Percentiles rank a stretch among this genome's conserved stretches.
Conservation (phyloP, 768 basidiomycete species). For the Mycena leptocephala region DNA sequence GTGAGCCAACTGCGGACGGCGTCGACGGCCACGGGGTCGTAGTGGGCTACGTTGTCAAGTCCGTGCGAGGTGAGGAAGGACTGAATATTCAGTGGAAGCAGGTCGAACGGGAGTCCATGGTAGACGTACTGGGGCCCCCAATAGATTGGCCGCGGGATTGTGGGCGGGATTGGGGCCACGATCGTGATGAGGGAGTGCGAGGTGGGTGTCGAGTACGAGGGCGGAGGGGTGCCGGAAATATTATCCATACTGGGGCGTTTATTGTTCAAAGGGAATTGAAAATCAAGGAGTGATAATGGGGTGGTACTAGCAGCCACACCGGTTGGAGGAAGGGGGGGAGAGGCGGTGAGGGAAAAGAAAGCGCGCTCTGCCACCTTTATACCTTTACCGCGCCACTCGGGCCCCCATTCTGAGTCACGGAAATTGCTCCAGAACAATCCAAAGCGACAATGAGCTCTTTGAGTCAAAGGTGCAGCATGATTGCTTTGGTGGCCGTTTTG, state of each 20-base stretch:
- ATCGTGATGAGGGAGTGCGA: not conserved
- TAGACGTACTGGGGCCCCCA: not conserved
- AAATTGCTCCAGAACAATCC: constrained; percentile 14
- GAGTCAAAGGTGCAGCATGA: constrained; percentile 21
- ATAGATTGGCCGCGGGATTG: constrained; percentile 3
- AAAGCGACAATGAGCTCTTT: constrained; percentile 17
- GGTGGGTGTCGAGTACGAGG: not conserved
- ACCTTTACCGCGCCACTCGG: constrained; percentile 6
- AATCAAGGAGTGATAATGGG: constrained; percentile 1
- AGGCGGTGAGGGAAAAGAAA: not conserved
- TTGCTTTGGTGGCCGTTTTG: constrained; percentile 24
- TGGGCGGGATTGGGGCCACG: not conserved
- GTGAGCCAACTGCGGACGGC: not conserved
- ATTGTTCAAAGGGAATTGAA: constrained; percentile 7
- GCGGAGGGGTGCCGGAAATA: not conserved
- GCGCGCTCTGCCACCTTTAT: not conserved
- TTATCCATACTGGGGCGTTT: not conserved
- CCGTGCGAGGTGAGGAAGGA: constrained; percentile 13
- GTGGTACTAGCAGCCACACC: not conserved
- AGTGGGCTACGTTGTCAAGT: not conserved
- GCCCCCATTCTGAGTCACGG: not conserved
- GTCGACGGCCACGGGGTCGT: not conserved
- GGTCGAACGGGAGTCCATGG: constrained; percentile 1
- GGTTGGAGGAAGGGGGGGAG: constrained; percentile 5
- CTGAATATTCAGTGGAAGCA: constrained; percentile 6